A percentile compares a stretch with the other conserved stretches of the same genome.
These are phyloP conservation scores for Cynanchum wilfordii DNA, from an alignment of 257 asterid genomes.

Conservation along the genomic window DNA sequence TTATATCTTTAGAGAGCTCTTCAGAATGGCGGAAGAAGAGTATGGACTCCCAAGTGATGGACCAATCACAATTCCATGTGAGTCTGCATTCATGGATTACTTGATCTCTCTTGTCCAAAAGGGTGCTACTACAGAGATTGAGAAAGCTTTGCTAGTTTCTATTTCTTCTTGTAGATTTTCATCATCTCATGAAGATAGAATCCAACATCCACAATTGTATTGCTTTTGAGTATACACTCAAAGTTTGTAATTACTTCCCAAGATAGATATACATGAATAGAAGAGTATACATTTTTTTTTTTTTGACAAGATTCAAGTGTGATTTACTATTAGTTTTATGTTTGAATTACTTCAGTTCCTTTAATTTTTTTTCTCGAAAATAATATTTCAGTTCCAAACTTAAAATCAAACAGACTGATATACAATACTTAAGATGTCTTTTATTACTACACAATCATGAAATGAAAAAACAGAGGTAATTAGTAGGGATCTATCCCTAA, in stretches of 20 bases:
- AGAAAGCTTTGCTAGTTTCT: conserved; percentile 17
- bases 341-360: neutral
- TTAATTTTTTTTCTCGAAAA: too few species aligned
- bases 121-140: neutral
- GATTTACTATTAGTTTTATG: neutral
- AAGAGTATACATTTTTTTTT: neutral
- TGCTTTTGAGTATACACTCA: neutral
- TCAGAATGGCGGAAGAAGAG: conserved; percentile 22
- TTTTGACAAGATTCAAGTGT: neutral
- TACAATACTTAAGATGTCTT: too few species aligned
- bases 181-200: neutral
- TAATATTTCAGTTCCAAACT: too few species aligned
- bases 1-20: conserved; percentile 12
- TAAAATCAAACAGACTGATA: too few species aligned
- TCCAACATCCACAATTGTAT: neutral
- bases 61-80: conserved; percentile 19
- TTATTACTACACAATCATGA: too few species aligned
- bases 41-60: conserved; percentile 16
- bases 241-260: neutral
- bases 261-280: neutral
- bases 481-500: too few species aligned
- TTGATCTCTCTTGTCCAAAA: neutral
- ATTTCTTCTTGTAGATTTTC: conserved; percentile 3
- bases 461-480: too few species aligned
- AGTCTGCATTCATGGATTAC: conserved; percentile 16